Evolutionary conservation across 805 yeast species (phyloP).

Genomic region (Allodekkera sacchari): DNA sequence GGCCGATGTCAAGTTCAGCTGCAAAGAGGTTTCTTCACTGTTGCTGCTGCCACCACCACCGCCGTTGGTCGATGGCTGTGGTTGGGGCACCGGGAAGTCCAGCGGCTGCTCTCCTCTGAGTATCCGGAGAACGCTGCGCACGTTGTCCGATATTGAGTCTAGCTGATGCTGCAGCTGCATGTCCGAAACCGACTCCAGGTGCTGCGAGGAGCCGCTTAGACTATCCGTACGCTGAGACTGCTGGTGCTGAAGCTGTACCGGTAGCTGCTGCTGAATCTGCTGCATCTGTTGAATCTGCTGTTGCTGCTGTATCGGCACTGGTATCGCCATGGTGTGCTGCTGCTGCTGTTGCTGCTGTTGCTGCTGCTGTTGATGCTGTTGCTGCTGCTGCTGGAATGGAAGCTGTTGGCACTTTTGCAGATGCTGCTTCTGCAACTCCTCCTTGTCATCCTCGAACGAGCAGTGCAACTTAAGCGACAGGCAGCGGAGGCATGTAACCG

Average conservation of each 20-base stretch:
- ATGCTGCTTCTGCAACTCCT: neutral
- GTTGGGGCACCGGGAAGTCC: too few species aligned
- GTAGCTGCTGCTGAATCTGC: conserved; percentile 1
- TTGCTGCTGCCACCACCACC: too few species aligned
- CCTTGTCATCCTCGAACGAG: conserved; percentile 4
- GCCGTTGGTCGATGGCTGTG: too few species aligned
- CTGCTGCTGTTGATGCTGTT: neutral
- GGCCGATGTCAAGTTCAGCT: too few species aligned
- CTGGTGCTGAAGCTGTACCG: neutral
- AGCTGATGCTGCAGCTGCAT: too few species aligned
- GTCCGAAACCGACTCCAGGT: too few species aligned
- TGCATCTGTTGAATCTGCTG: too few species aligned
- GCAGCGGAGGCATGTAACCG: conserved; percentile 8
- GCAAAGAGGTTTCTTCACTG: too few species aligned
- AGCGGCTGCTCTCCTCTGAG: neutral
- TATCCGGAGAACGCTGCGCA: neutral
- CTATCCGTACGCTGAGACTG: neutral
- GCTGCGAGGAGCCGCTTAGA: conserved; percentile 3
- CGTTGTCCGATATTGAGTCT: conserved; percentile 1
- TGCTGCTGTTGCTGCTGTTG: neutral
- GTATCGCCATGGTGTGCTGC: neutral
- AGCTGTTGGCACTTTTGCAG: neutral
- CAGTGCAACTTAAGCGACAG: conserved; percentile 6
- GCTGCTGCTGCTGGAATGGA: conserved; percentile 1
- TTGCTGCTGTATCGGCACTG: neutral